Conservation (phyloP, 164 flowering plant species). For the Kalanchoe fedtschenkoi region DNA sequence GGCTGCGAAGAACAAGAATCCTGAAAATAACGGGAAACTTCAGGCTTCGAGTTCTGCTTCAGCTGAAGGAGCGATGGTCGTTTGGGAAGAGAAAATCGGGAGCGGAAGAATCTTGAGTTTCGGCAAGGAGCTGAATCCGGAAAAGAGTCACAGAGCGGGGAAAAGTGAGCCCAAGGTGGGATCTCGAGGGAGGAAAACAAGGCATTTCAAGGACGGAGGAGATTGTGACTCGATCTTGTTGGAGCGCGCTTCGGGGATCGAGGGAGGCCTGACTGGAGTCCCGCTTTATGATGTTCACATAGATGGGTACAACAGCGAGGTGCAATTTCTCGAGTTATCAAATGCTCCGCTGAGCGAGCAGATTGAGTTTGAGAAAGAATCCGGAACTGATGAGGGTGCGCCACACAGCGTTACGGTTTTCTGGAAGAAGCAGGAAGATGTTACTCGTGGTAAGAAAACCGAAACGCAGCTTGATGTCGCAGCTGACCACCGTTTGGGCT, state of each 20-base stretch:
- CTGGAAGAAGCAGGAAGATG: not conserved
- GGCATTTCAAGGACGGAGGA: not conserved
- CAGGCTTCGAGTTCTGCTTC: not conserved
- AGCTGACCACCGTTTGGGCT: not conserved
- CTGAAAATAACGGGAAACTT: not conserved
- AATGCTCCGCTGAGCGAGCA: not conserved
- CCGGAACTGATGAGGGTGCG: slow-evolving; percentile 29
- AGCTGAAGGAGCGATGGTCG: not conserved
- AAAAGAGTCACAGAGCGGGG: not conserved
- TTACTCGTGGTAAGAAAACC: not conserved
- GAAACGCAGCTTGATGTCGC: not conserved
- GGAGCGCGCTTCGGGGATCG: too few relatives aligned
- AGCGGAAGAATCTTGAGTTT: not conserved
- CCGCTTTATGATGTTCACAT: too few relatives aligned
- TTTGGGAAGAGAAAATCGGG: not conserved
- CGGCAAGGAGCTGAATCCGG: not conserved
- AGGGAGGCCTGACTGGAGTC: too few relatives aligned
- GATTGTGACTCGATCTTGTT: not conserved
- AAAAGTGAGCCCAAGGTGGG: not conserved
- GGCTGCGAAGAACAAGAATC: slow-evolving; percentile 6
- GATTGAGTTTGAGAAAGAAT: slow-evolving; percentile 40
- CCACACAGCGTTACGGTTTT: slow-evolving; percentile 11
- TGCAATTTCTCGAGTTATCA: slow-evolving; percentile 10
- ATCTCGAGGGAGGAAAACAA: not conserved
- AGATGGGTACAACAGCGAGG: too few relatives aligned